These are phyloP conservation scores for Colletotrichum sp. DNA, from an alignment of 2,329 filamentous ascomycete genomes.

Conservation along the genomic window DNA sequence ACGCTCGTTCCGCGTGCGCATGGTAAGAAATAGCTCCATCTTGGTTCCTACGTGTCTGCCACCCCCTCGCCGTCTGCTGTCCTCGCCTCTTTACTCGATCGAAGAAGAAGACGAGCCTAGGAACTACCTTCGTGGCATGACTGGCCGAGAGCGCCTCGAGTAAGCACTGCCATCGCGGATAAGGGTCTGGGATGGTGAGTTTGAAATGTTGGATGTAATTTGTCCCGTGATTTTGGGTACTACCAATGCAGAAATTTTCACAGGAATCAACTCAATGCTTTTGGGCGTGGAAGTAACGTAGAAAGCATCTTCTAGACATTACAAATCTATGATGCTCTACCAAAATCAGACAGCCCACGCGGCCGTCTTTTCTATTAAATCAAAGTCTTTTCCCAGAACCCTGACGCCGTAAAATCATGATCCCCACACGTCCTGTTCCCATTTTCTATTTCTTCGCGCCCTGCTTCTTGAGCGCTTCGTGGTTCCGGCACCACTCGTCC, in stretches of 20 bases:
- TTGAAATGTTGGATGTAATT: neutral
- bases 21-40: neutral
- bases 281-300: neutral
- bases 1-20: neutral
- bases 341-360: neutral
- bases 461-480: constrained; percentile 16
- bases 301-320: neutral
- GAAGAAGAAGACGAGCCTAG: neutral
- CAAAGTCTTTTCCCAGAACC: neutral
- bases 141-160: neutral
- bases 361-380: neutral
- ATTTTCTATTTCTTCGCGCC: neutral
- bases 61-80: neutral
- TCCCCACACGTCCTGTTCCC: neutral
- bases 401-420: constrained; percentile 24
- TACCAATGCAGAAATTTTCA: neutral
- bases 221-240: neutral
- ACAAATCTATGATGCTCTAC: neutral
- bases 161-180: fast-evolving
- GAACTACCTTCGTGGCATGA: neutral
- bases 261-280: neutral
- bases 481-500: constrained; percentile 20
- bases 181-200: neutral
- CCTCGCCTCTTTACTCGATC: neutral
- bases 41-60: neutral